Percentiles rank a stretch among this genome's conserved stretches.
Conservation (phyloP, 768 basidiomycete species). For the Tubosaeta sp. region DNA sequence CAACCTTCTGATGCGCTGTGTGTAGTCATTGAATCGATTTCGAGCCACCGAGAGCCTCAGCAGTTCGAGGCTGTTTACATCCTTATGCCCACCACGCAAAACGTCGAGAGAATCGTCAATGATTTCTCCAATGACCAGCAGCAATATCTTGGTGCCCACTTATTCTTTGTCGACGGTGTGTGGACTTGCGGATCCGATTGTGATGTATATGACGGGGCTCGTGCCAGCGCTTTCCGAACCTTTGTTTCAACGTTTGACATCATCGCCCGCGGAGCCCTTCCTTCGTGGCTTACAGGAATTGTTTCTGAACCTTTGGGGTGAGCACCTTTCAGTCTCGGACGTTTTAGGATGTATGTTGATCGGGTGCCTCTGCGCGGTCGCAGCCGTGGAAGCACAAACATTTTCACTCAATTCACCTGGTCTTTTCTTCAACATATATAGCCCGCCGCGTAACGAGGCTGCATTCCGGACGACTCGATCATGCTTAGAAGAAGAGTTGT, state of each 20-base stretch:
- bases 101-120: conserved; percentile 84
- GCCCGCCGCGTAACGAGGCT: conserved; percentile 72
- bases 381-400: conserved; percentile 81
- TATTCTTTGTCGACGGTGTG: conserved; percentile 92
- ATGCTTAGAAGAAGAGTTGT: conserved; percentile 84
- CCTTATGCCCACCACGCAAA: conserved; percentile 91
- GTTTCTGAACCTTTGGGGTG: conserved; percentile 92
- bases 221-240: conserved; percentile 67
- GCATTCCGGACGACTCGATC: conserved; percentile 62
- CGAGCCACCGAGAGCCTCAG: conserved; percentile 76
- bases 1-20: conserved; percentile 7
- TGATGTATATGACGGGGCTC: background rate
- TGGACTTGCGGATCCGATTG: background rate
- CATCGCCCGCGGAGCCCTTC: conserved; percentile 72
- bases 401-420: conserved; percentile 78
- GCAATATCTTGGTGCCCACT: conserved; percentile 77
- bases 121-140: conserved; percentile 69
- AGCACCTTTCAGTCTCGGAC: conserved; percentile 25
- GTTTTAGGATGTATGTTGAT: conserved; percentile 7
- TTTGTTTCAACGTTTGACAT: conserved; percentile 69
- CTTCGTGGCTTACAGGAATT: conserved; percentile 80
- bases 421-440: conserved; percentile 85
- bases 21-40: conserved; percentile 89
- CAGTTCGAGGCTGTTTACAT: conserved; percentile 91
- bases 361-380: conserved; percentile 1